Evolutionary conservation across 371 early-diverging fungal genomes (phyloP), one percentile per base, ranked within the genome.

Genomic region (Entomophthora muscae): DNA sequence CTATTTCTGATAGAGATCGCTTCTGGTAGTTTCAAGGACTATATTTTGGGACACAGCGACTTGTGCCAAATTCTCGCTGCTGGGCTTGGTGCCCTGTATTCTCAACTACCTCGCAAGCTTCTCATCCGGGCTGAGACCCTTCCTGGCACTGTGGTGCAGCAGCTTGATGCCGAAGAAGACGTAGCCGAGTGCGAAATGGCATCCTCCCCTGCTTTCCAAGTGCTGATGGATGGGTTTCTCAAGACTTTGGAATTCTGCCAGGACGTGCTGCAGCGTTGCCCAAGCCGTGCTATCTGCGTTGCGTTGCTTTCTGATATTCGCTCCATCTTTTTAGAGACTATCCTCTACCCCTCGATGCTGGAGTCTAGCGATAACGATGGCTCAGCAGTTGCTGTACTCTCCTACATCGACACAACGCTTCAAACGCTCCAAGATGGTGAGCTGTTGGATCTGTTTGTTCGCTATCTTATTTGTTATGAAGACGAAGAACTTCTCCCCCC

Each of bases 281-380:
- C 90, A 22, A 84, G 83, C 67, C 62, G 68, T n/a, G 76, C 75
- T 3, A 86, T 93, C 31, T 83, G 78, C 13, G 66, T 71, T 3
- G 72, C 76, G 13, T 73, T 93, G 10, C 69, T 91, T 60, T 69
- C 69, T n/a, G 80, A 79, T 42, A 73, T 93, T 66, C 81, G 84
- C 42, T 69, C 76, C 21, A 81, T 84, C 22, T 91, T 94, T 70
- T 72, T 96, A 57, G 87, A 86, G 64, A 85, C 85, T 52, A 89
- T 93, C 53, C 70, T 96, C 33, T 86, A 88, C 60, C 90, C 94
- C 3, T 85, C 90, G 29, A 77, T 94, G 61, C 70, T 84, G 29
- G 90, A 89, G 63, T 86, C 90, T 66, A 88, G 89, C 0, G 97
- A 96, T 69, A 80, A 80, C 17, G 94, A 96, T 68, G 94, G 93